Conservation (phyloP, 2,329 filamentous ascomycete genomes). For the Fusarium ambrosium region DNA sequence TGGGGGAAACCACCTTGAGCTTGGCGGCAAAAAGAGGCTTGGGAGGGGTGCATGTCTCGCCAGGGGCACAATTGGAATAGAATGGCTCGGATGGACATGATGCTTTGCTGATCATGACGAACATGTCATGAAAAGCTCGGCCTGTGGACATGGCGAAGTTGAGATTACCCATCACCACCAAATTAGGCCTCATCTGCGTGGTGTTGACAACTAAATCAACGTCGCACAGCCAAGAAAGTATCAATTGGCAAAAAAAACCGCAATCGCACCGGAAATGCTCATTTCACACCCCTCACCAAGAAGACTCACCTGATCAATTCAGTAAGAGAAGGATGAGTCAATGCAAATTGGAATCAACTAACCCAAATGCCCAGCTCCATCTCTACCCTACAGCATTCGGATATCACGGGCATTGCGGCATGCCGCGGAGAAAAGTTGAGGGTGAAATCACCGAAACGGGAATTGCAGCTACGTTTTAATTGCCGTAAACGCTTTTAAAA, state of each 20-base stretch:
- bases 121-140: background rate
- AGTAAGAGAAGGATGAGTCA: background rate
- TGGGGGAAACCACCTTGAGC: background rate
- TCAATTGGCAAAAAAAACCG: background rate
- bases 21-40: background rate
- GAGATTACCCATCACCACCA: background rate
- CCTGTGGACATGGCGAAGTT: background rate
- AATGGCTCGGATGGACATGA: background rate
- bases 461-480: background rate
- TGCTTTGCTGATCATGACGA: conserved; percentile 1
- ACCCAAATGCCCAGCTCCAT: background rate
- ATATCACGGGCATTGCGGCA: background rate
- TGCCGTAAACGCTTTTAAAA: background rate
- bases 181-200: background rate
- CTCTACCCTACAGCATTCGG: background rate
- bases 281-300: background rate
- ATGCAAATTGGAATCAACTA: background rate
- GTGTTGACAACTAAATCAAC: background rate
- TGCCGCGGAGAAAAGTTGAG: background rate
- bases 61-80: background rate
- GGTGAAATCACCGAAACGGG: background rate
- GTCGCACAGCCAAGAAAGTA: background rate
- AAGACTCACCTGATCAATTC: background rate
- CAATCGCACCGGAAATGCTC: background rate
- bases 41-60: background rate